Conservation (phyloP, 2,329 filamentous ascomycete genomes). For the Epichloe sp. region DNA sequence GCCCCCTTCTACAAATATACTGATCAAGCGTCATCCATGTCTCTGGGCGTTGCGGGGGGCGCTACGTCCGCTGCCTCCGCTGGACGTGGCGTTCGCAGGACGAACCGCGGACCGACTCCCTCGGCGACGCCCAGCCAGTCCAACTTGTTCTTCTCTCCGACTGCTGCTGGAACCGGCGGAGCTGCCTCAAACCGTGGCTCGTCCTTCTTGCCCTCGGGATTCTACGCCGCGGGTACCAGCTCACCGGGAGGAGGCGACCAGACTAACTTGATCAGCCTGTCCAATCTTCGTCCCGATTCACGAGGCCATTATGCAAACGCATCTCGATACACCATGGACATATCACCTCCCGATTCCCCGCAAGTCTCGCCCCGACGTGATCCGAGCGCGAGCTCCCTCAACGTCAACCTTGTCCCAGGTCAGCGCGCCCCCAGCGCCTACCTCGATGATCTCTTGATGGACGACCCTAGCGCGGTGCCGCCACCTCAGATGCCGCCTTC, state of each 20-base stretch:
- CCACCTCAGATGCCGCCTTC: constrained; percentile 25
- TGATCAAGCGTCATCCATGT: constrained; percentile 43
- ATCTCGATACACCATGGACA: constrained; percentile 30
- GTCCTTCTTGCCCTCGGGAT: constrained; percentile 77
- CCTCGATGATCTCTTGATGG: constrained; percentile 78
- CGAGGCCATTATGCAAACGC: constrained; percentile 30
- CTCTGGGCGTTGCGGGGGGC: constrained; percentile 20
- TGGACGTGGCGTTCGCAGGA: constrained; percentile 38
- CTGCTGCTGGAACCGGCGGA: constrained; percentile 54
- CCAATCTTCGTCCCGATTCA: constrained; percentile 47
- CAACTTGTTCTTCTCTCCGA: constrained; percentile 91
- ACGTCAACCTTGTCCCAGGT: constrained; percentile 41
- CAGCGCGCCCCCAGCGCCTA: constrained; percentile 77
- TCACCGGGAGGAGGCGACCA: constrained; percentile 32
- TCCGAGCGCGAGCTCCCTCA: constrained; percentile 52
- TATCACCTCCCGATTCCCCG: constrained; percentile 54
- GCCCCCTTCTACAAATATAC: constrained; percentile 53
- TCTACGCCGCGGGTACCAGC: constrained; percentile 62
- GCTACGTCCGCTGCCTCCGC: constrained; percentile 22
- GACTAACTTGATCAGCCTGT: constrained; percentile 44
- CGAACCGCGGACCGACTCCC: constrained; percentile 37
- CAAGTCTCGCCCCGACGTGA: constrained; percentile 35
- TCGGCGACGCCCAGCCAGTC: constrained; percentile 48
- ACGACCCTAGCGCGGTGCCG: constrained; percentile 44
- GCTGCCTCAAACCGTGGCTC: constrained; percentile 54